Evolutionary conservation across 1,139 yeast species (phyloP), one percentile per base, ranked within the genome.

Genomic region (Komagataea norvegica): DNA sequence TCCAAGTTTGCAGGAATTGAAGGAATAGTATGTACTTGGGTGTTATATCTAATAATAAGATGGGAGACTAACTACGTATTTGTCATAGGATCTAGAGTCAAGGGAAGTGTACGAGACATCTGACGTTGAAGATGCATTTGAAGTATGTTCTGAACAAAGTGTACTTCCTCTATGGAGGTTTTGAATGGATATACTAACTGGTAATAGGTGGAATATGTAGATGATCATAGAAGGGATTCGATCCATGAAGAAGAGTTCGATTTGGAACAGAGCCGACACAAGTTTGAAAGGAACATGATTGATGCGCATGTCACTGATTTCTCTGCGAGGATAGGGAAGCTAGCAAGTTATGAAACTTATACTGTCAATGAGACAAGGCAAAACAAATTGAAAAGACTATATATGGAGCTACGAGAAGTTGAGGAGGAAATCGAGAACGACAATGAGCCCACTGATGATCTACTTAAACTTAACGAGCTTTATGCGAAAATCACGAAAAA

Each of bases 101-200:
- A 60, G 51, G 32, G 74, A 68, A 38, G 62, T 73, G 3, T 73
- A 64, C 47, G 79, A 74, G 50, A 69, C 77, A 0, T 70, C 77
- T 0, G 78, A 72, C 45, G 54, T 64, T 1, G 77, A 72, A 31
- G 65, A 66, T 31, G 60, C 55, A 2, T 44, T 46, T 14, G 56
- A 52, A 11, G 44, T 43, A 11, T 44, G 50, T 25, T 4, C 10
- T 33, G 23, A 33, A 37, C 13, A 36, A 4, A n/a, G n/a, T n/a
- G 31, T 30, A 15, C 27, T 13, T 8, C n/a, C 8, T 9, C 14
- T 25, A 7, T 25, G 10, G n/a, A n/a, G n/a, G n/a, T n/a, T n/a
- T n/a, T n/a, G n/a, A n/a, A n/a, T n/a, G n/a, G n/a, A n/a, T n/a
- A n/a, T n/a, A n/a, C n/a, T n/a, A n/a, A n/a, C n/a, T n/a, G n/a